Conservation (phyloP, 2,329 filamentous ascomycete genomes). For the Gremmenia infestans region DNA sequence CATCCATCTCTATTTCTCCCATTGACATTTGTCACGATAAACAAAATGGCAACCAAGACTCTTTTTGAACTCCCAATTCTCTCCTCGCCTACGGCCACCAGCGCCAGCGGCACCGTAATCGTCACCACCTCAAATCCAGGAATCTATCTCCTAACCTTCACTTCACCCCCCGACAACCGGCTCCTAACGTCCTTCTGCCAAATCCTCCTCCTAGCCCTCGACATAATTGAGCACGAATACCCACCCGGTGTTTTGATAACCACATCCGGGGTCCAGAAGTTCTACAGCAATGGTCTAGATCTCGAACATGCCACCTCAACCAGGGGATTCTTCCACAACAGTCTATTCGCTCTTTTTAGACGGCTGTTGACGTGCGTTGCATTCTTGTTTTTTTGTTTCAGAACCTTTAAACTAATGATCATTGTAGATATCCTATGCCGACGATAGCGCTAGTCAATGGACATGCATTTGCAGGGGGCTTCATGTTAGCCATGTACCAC, state of each 20-base stretch:
- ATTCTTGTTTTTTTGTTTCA: neutral
- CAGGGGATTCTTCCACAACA: conserved; percentile 55
- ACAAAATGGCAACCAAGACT: conserved; percentile 20
- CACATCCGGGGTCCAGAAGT: conserved; percentile 69
- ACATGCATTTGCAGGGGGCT: conserved; percentile 75
- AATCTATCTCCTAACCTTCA: conserved; percentile 70
- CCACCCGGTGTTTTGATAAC: conserved; percentile 71
- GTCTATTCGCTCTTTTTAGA: conserved; percentile 60
- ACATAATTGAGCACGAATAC: conserved; percentile 63
- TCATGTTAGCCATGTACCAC: conserved; percentile 77
- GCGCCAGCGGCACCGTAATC: conserved; percentile 52
- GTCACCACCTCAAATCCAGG: conserved; percentile 54
- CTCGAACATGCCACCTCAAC: conserved; percentile 59
- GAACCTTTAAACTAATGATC: neutral
- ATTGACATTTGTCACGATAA: neutral
- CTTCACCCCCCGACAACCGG: conserved; percentile 70
- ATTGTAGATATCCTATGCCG: conserved; percentile 65
- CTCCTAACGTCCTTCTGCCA: conserved; percentile 64
- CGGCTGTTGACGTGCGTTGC: conserved; percentile 52
- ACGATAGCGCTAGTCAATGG: conserved; percentile 76
- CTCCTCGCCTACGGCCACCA: conserved; percentile 34
- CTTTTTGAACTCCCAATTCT: conserved; percentile 59
- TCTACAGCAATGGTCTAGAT: conserved; percentile 82
- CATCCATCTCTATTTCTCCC: neutral
- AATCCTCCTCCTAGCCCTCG: conserved; percentile 64